Evolutionary conservation across 352 stramenopile species (phyloP).

Genomic region (Globisporangium apiculatum): DNA sequence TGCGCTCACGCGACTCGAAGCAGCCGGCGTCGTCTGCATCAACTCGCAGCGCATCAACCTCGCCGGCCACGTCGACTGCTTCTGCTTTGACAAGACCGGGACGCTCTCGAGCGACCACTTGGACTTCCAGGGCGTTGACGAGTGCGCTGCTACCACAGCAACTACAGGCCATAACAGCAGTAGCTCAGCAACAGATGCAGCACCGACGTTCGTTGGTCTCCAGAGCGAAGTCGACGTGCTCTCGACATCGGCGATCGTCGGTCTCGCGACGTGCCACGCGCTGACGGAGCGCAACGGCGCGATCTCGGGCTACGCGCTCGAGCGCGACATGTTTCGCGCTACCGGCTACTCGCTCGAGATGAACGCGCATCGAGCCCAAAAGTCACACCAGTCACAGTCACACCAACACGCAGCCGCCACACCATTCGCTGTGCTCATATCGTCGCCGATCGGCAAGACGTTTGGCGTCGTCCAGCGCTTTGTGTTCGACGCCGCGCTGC

Average conservation of each 20-base stretch:
- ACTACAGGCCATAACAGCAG: not conserved
- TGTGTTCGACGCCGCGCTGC: conserved; percentile 59
- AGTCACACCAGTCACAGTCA: too few relatives aligned
- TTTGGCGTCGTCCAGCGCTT: conserved; percentile 68
- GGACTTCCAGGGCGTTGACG: conserved; percentile 67
- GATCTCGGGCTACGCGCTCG: conserved; percentile 62
- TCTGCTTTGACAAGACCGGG: conserved; percentile 83
- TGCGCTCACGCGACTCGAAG: conserved; percentile 38
- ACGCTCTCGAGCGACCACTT: conserved; percentile 69
- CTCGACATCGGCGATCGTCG: conserved; percentile 48
- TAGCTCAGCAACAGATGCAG: too few relatives aligned
- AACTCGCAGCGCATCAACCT: conserved; percentile 69
- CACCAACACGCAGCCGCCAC: conserved; percentile 33
- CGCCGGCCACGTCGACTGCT: conserved; percentile 59
- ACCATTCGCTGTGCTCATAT: conserved; percentile 58
- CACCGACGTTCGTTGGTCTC: conserved; percentile 32
- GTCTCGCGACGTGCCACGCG: conserved; percentile 60
- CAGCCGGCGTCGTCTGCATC: conserved; percentile 54
- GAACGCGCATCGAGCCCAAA: conserved; percentile 20
- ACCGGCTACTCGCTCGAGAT: conserved; percentile 54
- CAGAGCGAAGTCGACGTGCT: conserved; percentile 68
- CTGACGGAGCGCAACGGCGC: conserved; percentile 41
- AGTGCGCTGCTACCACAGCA: conserved; percentile 25
- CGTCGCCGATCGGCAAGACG: conserved; percentile 58
- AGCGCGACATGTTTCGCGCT: conserved; percentile 67